Conservation (phyloP, 2,329 filamentous ascomycete species). For the Sporothrix phasma region DNA sequence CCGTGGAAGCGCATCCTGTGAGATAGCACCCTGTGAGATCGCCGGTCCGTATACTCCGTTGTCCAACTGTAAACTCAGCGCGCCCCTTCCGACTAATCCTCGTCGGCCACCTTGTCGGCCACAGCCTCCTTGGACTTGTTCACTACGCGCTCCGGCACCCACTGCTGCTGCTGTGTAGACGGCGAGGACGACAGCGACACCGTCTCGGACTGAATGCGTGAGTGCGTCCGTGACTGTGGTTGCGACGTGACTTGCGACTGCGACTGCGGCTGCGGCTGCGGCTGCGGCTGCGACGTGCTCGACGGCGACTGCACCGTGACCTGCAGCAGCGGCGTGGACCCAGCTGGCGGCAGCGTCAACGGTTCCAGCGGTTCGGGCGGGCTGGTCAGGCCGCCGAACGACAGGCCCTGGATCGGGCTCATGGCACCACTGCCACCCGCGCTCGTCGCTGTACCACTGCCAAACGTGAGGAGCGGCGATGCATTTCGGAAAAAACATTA, state of each 20-base stretch:
- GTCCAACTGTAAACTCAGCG: neutral
- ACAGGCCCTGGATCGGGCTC: slow-evolving; percentile 39
- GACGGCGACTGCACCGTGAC: neutral
- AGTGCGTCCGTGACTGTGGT: slow-evolving; percentile 11
- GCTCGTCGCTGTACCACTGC: slow-evolving; percentile 50
- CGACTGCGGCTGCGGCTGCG: neutral
- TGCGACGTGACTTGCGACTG: slow-evolving; percentile 7
- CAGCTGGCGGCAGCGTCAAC: slow-evolving; percentile 16
- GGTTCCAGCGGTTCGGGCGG: slow-evolving; percentile 29
- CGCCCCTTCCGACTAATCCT: slow-evolving; percentile 30
- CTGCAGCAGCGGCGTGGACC: neutral
- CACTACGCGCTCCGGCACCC: slow-evolving; percentile 39
- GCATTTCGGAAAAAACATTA: slow-evolving; percentile 48
- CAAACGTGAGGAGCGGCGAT: slow-evolving; percentile 67
- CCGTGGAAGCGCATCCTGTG: no score
- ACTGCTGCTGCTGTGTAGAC: slow-evolving; percentile 17
- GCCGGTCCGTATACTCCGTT: neutral
- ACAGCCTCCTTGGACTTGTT: slow-evolving; percentile 42
- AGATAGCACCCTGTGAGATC: neutral
- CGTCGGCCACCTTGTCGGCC: slow-evolving; percentile 43
- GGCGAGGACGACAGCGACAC: slow-evolving; percentile 8
- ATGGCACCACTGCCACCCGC: slow-evolving; percentile 32
- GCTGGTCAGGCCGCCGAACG: slow-evolving; percentile 33
- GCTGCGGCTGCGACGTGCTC: no score
- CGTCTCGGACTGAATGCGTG: slow-evolving; percentile 10